Conservation (phyloP, 768 basidiomycete species). For the Arthromyces matolae region DNA sequence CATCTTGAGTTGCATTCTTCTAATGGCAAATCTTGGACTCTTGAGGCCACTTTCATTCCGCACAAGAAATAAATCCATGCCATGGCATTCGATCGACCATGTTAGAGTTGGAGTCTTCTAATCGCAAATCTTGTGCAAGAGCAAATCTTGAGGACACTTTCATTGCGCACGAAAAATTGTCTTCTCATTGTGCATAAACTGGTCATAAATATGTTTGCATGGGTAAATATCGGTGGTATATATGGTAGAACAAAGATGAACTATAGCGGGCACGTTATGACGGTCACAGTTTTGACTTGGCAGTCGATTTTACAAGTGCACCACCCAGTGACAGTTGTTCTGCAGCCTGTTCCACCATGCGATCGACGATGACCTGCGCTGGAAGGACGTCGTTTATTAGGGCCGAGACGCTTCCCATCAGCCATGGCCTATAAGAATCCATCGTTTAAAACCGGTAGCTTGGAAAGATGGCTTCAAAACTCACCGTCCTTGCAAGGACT, state of each 20-base stretch:
- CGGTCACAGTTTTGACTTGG: slow-evolving; percentile 48
- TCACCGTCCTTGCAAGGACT: slow-evolving; percentile 52
- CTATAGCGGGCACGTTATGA: slow-evolving; percentile 2
- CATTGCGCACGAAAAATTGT: too few species aligned
- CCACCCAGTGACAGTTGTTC: slow-evolving; percentile 32
- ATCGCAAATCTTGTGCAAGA: too few species aligned
- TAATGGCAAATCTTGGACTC: too few species aligned
- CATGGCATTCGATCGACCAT: too few species aligned
- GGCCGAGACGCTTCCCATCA: slow-evolving; percentile 81
- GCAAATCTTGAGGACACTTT: too few species aligned
- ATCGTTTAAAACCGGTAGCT: slow-evolving; percentile 61
- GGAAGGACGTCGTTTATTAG: slow-evolving; percentile 74
- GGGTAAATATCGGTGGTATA: too few species aligned
- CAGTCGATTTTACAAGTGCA: slow-evolving; percentile 30
- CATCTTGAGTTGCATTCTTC: too few species aligned
- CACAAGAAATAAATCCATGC: too few species aligned
- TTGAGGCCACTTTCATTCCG: too few species aligned
- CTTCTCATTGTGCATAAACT: too few species aligned
- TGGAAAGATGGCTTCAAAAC: not conserved
- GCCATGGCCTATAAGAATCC: slow-evolving; percentile 59
- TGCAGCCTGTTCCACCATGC: slow-evolving; percentile 55
- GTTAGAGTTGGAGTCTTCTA: too few species aligned
- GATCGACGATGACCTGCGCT: slow-evolving; percentile 78
- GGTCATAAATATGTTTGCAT: too few species aligned
- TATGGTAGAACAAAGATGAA: not conserved